Percentiles rank a stretch among this genome's conserved stretches.
Conservation (phyloP, 352 stramenopile genomes). For the Albugo candida region DNA sequence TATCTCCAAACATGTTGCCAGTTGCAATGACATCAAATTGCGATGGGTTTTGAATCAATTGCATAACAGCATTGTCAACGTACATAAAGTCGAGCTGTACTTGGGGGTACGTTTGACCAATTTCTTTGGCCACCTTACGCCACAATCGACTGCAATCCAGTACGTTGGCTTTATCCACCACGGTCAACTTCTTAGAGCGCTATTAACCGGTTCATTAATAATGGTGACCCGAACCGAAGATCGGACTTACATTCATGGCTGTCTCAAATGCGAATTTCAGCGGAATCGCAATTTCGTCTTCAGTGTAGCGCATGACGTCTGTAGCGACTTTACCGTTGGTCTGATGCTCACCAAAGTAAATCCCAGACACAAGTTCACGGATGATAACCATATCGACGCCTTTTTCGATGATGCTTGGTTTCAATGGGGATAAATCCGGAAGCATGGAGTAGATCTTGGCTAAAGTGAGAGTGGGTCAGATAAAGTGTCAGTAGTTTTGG, state of each 20-base stretch:
- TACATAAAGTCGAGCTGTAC: constrained; percentile 95
- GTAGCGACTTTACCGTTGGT: constrained; percentile 44
- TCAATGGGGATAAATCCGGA: constrained; percentile 92
- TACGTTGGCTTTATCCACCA: constrained; percentile 99
- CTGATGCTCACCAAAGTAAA: constrained; percentile 94
- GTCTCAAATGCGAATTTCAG: constrained; percentile 78
- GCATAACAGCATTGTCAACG: constrained; percentile 98
- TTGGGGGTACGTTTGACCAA: constrained; percentile 81
- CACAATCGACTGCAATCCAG: constrained; percentile 89
- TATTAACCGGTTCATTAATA: constrained; percentile 31
- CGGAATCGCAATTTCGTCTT: constrained; percentile 77
- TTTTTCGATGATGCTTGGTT: constrained; percentile 88
- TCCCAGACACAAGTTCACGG: constrained; percentile 94
- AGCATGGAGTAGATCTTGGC: constrained; percentile 97
- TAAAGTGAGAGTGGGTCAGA: background rate
- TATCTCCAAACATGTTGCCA: constrained; percentile 99
- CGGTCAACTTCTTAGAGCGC: constrained; percentile 87
- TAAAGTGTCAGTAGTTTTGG: background rate
- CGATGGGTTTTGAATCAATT: constrained; percentile 94
- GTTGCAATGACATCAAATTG: constrained; percentile 99
- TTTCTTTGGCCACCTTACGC: constrained; percentile 83
- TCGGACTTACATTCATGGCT: constrained; percentile 32
- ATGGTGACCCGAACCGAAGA: background rate
- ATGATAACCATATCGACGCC: constrained; percentile 98
- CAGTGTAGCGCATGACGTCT: constrained; percentile 97